Percentiles rank a stretch among this genome's conserved stretches.
Evolutionary conservation across 345 rosid genomes (phyloP).

Genomic region (Euphorbia peplus): DNA sequence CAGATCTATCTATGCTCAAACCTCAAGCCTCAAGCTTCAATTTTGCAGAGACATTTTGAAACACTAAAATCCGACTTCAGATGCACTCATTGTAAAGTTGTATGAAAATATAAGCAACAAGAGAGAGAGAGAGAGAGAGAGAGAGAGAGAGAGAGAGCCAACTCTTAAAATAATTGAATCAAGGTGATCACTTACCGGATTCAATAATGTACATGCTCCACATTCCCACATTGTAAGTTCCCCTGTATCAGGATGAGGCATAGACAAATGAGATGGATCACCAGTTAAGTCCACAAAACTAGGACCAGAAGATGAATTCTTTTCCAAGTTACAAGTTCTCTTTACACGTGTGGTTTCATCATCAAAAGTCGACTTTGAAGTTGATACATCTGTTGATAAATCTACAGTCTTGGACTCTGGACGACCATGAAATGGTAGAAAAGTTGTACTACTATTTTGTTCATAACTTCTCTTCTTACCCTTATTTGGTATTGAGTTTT

Average conservation of each 20-base stretch:
- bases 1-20: too few species aligned
- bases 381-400: constrained; percentile 21
- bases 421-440: constrained; percentile 22
- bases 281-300: constrained; percentile 37
- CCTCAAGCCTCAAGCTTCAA: not conserved
- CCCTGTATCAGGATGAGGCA: constrained; percentile 24
- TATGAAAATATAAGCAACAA: not conserved
- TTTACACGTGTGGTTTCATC: constrained; percentile 7
- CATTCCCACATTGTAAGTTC: constrained; percentile 66
- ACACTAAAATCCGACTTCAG: not conserved
- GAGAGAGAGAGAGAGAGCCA: not conserved
- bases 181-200: constrained; percentile 53
- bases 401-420: constrained; percentile 15
- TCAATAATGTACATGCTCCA: constrained; percentile 65
- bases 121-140: not conserved
- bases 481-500: constrained; percentile 18
- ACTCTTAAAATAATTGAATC: not conserved
- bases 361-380: constrained; percentile 12
- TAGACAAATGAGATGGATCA: constrained; percentile 22
- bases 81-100: not conserved
- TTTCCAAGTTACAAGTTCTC: not conserved
- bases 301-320: constrained; percentile 4
- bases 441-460: constrained; percentile 17
- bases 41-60: not conserved
- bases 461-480: constrained; percentile 46